Conservation (phyloP, 1,284 basidiomycete genomes). For the Microstroma glucosiphilum region DNA sequence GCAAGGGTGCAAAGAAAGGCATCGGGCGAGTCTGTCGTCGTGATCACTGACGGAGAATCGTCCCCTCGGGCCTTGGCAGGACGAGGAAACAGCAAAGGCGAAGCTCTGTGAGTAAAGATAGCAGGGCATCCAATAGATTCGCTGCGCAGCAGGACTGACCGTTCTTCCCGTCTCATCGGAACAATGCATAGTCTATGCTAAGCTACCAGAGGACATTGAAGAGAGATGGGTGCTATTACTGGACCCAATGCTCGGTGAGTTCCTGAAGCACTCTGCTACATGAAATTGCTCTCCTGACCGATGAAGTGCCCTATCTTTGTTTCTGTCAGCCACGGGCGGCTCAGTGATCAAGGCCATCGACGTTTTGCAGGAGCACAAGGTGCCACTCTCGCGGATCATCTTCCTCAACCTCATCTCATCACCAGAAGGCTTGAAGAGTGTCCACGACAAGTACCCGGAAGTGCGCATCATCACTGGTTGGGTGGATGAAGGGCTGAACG, state of each 20-base stretch:
- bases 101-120: slow-evolving; percentile 32
- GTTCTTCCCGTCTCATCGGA: background rate
- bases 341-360: slow-evolving; percentile 97
- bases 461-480: slow-evolving; percentile 83
- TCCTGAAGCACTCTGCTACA: background rate
- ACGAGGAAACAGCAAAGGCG: slow-evolving; percentile 46
- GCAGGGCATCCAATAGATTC: background rate
- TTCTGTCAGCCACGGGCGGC: slow-evolving; percentile 68
- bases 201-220: slow-evolving; percentile 90
- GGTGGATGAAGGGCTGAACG: slow-evolving; percentile 91
- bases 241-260: slow-evolving; percentile 80
- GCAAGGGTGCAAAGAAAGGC: background rate
- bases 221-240: slow-evolving; percentile 85
- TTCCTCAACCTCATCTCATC: slow-evolving; percentile 93
- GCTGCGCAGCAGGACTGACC: no score
- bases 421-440: slow-evolving; percentile 80
- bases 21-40: background rate
- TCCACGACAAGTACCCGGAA: slow-evolving; percentile 70
- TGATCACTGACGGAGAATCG: background rate
- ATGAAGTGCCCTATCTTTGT: no score
- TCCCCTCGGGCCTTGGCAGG: slow-evolving; percentile 14
- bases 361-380: slow-evolving; percentile 78
- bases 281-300: background rate
- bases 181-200: slow-evolving; percentile 54
- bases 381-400: slow-evolving; percentile 72